Percentiles rank a stretch among this genome's conserved stretches.
These are phyloP conservation scores for Candida odintsovae DNA, from an alignment of 805 yeast species.

Conservation along the genomic window DNA sequence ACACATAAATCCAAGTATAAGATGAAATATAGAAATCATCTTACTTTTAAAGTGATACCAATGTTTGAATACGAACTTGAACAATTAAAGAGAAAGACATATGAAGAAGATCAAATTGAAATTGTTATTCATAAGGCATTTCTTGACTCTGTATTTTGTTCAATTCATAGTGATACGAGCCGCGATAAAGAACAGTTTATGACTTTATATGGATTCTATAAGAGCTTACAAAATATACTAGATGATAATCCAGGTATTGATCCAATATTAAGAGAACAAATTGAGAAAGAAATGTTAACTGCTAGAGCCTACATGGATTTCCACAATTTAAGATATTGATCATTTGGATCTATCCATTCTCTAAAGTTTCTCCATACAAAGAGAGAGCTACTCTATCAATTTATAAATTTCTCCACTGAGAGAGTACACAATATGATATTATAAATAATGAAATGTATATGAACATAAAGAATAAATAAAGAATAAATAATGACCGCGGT, in stretches of 20 bases:
- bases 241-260: neutral
- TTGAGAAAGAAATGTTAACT: neutral
- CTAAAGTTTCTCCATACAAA: too few species aligned
- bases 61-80: neutral
- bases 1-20: neutral
- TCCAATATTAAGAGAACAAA: neutral
- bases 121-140: neutral
- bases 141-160: neutral
- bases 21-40: constrained; percentile 9
- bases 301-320: neutral
- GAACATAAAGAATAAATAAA: constrained; percentile 1
- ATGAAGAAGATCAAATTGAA: neutral
- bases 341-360: too few species aligned
- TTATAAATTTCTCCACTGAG: too few species aligned
- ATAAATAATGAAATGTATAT: neutral
- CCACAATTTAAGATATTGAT: neutral
- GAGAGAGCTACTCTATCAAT: too few species aligned
- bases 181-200: neutral
- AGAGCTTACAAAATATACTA: neutral
- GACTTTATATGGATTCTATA: neutral
- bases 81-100: neutral
- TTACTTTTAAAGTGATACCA: neutral
- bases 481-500: constrained; percentile 1
- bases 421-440: too few species aligned
- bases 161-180: neutral